Base-by-base conservation (phyloP, 768 basidiomycete genomes). In the Galerina sulciceps region DNA sequence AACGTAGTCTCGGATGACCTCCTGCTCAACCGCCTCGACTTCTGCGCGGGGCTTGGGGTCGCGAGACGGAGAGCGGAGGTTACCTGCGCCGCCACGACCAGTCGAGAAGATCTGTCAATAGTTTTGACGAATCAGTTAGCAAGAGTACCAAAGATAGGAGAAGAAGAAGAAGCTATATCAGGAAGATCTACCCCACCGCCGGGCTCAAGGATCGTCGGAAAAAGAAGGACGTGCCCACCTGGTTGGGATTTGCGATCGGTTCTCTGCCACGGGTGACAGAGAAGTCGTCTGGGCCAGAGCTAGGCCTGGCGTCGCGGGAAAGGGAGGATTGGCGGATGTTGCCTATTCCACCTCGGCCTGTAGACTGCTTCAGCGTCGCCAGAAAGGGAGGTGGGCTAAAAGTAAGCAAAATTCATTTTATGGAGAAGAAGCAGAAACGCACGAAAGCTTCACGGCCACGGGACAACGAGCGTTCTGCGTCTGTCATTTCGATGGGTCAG, bases 31-130 rank as follows among this genome's bases (percentile, higher is more conserved):
- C 1, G 67, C 63, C 45, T 71, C 73, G 2, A 70, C 50, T 20
- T 36, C 48, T 52, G 52, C 55, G 8, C 9, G n/a, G n/a, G 34
- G 22, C 31, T 52, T 42, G 10, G 64, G 64, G 41, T 86, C 87
- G 36, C 86, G 83, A 20, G 91, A 91, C 0, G 86, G 87, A 2
- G 91, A 89, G 58, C 90, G 86, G 49, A 95, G 86, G 79, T 96
- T 96, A 6, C 93, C 94, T 6, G 83, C 83, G 14, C 94, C 94
- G 23, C 94, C 93, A 46, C 93, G 86, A 13, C 94, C 94, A 41
- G 82, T 81, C 17, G 85, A 86, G 62, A 75, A 77, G 13, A 80
- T 57, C 75, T 85, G 48, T 6, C 20, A 36, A 4, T 36, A 10
- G 10, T 67, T 18, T 40, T 73, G 68, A 1, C 75, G 66, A 46